Conservation (phyloP, 352 stramenopile genomes). For the Blastocystis sp. region DNA sequence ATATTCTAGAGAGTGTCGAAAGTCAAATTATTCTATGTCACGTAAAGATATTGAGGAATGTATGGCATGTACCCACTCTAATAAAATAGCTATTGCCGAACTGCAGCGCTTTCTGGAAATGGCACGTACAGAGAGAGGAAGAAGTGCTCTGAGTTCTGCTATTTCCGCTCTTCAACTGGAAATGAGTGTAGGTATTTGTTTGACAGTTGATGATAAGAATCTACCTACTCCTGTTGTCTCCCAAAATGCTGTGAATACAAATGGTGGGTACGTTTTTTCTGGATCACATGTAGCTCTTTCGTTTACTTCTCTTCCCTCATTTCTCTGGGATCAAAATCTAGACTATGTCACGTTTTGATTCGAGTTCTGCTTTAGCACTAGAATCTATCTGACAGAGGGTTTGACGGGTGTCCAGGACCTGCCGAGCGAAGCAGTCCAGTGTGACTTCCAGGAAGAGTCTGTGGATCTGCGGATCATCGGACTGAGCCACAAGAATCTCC, state of each 20-base stretch:
- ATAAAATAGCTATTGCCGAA: neutral
- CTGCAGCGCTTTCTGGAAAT: neutral
- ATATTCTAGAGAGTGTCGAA: neutral
- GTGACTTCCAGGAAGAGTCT: neutral
- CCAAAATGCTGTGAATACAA: neutral
- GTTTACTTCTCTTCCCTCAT: neutral
- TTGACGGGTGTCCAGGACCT: neutral
- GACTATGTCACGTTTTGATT: neutral
- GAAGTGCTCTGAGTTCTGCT: neutral
- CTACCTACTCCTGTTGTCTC: neutral
- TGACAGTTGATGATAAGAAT: neutral
- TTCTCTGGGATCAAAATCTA: neutral
- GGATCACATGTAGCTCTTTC: neutral
- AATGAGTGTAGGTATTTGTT: neutral
- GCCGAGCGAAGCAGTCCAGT: neutral
- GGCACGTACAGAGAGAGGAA: neutral
- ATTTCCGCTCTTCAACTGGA: neutral
- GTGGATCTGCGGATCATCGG: neutral
- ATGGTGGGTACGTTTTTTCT: neutral
- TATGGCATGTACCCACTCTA: neutral
- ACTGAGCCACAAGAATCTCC: neutral
- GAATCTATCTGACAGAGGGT: neutral
- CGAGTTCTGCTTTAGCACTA: neutral
- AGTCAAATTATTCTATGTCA: neutral
- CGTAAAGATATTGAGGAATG: neutral